Conservation (phyloP, 2,329 filamentous ascomycete species). For the Aspergillus candidus region DNA sequence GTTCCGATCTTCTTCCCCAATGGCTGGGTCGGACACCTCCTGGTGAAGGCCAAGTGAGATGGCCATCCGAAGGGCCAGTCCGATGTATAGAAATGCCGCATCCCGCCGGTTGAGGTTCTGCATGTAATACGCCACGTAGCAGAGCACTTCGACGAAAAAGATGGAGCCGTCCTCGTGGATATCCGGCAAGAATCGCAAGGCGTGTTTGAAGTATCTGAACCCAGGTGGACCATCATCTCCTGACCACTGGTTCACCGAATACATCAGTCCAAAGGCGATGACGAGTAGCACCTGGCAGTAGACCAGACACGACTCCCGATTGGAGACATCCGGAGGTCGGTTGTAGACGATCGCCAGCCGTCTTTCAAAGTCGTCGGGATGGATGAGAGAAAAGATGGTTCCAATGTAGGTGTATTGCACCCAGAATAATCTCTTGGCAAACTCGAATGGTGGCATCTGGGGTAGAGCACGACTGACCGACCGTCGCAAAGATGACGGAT, state of each 20-base stretch:
- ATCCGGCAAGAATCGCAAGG: conserved; percentile 49
- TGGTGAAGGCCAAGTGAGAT: conserved; percentile 53
- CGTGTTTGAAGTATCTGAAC: conserved; percentile 50
- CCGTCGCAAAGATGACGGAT: conserved; percentile 26
- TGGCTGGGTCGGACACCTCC: conserved; percentile 38
- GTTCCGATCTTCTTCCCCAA: conserved; percentile 42
- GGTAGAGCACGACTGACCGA: conserved; percentile 25
- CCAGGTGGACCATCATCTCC: conserved; percentile 50
- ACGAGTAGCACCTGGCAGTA: conserved; percentile 50
- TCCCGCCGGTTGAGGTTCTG: conserved; percentile 53
- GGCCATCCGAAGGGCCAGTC: conserved; percentile 52
- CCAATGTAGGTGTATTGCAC: conserved; percentile 53
- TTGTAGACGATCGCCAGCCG: conserved; percentile 43
- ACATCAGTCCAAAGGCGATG: conserved; percentile 52
- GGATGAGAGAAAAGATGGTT: conserved; percentile 51
- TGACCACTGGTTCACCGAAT: conserved; percentile 53
- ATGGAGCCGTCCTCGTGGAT: conserved; percentile 52
- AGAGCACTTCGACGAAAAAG: conserved; percentile 50
- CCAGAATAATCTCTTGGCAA: conserved; percentile 46
- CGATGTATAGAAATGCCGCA: conserved; percentile 51
- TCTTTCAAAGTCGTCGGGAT: conserved; percentile 44
- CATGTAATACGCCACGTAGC: conserved; percentile 52
- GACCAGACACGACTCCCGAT: conserved; percentile 44
- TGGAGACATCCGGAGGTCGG: conserved; percentile 37
- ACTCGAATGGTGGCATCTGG: conserved; percentile 45